Evolutionary conservation across 805 yeast genomes (phyloP), one percentile per base, ranked within the genome.

Genomic region (Candida krabiensis): DNA sequence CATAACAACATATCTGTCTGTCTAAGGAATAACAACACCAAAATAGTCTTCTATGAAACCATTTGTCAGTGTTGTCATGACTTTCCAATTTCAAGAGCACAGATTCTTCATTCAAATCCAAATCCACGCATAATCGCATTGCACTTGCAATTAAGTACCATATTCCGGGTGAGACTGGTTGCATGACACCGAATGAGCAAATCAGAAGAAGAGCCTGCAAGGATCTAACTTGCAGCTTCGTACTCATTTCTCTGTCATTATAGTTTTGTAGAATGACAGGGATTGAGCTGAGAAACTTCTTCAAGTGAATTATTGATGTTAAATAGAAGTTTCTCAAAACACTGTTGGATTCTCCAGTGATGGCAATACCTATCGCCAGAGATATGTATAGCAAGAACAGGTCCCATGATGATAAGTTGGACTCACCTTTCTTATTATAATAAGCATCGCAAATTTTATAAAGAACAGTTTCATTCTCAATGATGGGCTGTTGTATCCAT

Each of bases 1-100:
- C 58, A 42, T 72, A 72, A 44, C 69, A 67, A 46, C 75, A 69
- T 17, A 71, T 64, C 46, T 71, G 77, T 9, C 77, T 47, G 43
- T 72, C 77, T 26, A 71, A 46, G 5, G 71, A 54, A 43, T 72
- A 72, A 2, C 73, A 62, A 50, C 75, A 68, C 77, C 77, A 72
- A 38, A 71, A 71, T 8, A 66, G 41, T 28, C 67, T 40, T 37
- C 69, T 49, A 14, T 43, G 44, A 14, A 46, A 49, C n/a, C 15
- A 7, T 21, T 21, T 21, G 4, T 21, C 21, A 17, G 22, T 9
- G 5, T 15, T 11, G 6, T 37, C 11, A 9, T 25, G 14, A 25
- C 14, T 26, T 25, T 33, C 41, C 6, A 35, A 29, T 12, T 22
- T 26, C 14, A 11, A 16, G 9, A 53, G 9, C 18, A 38, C 35